Conservation (phyloP, 2,329 filamentous ascomycete genomes). For the Cercospora zeina region DNA sequence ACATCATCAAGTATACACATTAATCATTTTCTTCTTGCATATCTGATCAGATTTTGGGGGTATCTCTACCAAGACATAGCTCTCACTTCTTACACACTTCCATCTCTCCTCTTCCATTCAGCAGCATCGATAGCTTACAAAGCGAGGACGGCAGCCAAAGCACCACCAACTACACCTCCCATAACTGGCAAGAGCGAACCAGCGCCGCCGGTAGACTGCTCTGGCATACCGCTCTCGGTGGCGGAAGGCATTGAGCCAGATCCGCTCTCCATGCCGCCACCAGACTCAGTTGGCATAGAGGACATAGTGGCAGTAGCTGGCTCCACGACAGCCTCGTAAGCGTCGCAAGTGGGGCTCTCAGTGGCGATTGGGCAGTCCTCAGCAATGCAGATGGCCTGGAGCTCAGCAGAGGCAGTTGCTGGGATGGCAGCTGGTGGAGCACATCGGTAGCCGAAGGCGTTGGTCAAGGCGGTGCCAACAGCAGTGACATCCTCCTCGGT, state of each 20-base stretch:
- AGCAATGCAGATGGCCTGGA: slow-evolving; percentile 60
- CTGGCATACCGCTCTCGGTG: slow-evolving; percentile 1
- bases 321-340: slow-evolving; percentile 12
- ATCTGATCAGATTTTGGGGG: background rate
- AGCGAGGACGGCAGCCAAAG: slow-evolving; percentile 19
- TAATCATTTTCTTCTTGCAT: background rate
- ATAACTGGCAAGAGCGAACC: slow-evolving; percentile 13
- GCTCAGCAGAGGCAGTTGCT: slow-evolving; percentile 48
- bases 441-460: slow-evolving; percentile 57
- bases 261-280: background rate
- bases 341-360: slow-evolving; percentile 6
- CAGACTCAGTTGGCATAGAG: slow-evolving; percentile 14
- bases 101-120: background rate
- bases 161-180: slow-evolving; percentile 13
- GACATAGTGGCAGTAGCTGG: slow-evolving; percentile 17
- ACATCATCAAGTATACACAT: slow-evolving; percentile 6
- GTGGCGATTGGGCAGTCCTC: slow-evolving; percentile 14
- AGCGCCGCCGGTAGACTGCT: slow-evolving; percentile 23
- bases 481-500: slow-evolving; percentile 53
- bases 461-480: slow-evolving; percentile 53
- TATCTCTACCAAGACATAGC: slow-evolving; percentile 7
- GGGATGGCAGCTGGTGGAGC: slow-evolving; percentile 50
- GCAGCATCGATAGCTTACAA: slow-evolving; percentile 13
- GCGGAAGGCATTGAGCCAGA: slow-evolving; percentile 14
- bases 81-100: background rate